Evolutionary conservation across 192 early-diverging fungal genomes (phyloP).

Genomic region (Linnemannia schmuckeri): DNA sequence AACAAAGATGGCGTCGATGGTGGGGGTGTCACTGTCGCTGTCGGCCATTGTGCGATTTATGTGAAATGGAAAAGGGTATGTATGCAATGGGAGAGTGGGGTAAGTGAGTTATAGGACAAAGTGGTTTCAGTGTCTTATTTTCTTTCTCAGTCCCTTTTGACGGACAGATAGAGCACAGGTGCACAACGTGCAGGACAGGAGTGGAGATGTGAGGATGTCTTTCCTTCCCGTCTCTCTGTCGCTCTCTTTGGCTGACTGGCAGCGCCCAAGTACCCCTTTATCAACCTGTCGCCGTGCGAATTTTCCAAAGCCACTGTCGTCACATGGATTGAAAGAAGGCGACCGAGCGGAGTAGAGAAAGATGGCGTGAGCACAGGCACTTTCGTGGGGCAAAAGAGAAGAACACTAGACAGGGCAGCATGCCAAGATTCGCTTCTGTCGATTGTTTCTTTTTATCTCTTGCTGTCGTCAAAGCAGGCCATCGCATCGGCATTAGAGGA

Average conservation of each 20-base stretch:
- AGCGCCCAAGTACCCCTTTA: not conserved
- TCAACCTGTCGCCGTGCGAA: not conserved
- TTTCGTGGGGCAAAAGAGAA: not conserved
- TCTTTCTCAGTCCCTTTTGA: not conserved
- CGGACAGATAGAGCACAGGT: not conserved
- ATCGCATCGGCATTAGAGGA: not conserved
- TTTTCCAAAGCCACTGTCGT: not conserved
- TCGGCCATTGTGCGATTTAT: not conserved
- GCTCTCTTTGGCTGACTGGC: too few relatives aligned
- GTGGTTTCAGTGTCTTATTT: too few relatives aligned
- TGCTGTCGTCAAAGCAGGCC: not conserved
- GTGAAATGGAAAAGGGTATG: not conserved
- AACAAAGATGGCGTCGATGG: slow-evolving; percentile 66
- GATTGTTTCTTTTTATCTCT: not conserved
- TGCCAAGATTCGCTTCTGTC: not conserved
- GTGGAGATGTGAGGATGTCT: not conserved
- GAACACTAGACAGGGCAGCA: not conserved
- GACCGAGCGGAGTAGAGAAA: not conserved
- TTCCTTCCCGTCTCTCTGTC: not conserved
- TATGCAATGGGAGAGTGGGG: not conserved
- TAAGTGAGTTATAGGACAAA: not conserved
- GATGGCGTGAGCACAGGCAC: not conserved
- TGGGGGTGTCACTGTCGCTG: slow-evolving; percentile 31
- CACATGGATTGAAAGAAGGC: not conserved
- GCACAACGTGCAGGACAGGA: not conserved